Evolutionary conservation across 2,329 filamentous ascomycete species (phyloP).

Genomic region (Penicillium sp.): DNA sequence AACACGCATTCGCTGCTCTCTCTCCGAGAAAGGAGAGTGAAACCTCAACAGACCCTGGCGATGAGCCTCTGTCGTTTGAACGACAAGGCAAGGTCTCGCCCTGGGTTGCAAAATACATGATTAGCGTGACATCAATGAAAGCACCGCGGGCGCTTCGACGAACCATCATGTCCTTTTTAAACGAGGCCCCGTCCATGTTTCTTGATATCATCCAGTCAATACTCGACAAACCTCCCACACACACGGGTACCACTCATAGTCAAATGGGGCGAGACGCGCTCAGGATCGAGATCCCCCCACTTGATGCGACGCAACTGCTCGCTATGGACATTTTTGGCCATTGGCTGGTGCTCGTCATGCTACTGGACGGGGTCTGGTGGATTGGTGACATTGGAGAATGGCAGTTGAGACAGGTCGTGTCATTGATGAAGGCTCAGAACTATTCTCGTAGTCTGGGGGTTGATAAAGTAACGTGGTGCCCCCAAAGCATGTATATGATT

Average conservation of each 20-base stretch:
- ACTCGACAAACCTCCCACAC: background rate
- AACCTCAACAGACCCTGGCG: background rate
- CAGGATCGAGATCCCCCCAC: background rate
- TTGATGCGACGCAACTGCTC: background rate
- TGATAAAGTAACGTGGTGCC: background rate
- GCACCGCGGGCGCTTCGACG: background rate
- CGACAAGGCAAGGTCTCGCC: background rate
- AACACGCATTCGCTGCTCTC: background rate
- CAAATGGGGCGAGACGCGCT: background rate
- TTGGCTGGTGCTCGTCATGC: slow-evolving; percentile 31
- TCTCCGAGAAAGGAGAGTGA: background rate
- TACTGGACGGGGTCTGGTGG: slow-evolving; percentile 40
- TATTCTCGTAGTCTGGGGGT: background rate
- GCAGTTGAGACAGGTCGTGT: slow-evolving; percentile 28
- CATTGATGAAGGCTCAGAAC: slow-evolving; percentile 22
- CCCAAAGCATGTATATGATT: background rate
- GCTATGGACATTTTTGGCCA: background rate
- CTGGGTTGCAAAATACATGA: background rate
- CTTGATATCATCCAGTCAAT: background rate
- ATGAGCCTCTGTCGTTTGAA: background rate
- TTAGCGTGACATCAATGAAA: background rate
- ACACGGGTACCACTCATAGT: background rate
- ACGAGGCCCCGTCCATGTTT: background rate
- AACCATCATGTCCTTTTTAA: background rate
- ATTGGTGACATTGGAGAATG: slow-evolving; percentile 31